Evolutionary conservation across 352 stramenopile genomes (phyloP).

Genomic region (Globisporangium emineosum): DNA sequence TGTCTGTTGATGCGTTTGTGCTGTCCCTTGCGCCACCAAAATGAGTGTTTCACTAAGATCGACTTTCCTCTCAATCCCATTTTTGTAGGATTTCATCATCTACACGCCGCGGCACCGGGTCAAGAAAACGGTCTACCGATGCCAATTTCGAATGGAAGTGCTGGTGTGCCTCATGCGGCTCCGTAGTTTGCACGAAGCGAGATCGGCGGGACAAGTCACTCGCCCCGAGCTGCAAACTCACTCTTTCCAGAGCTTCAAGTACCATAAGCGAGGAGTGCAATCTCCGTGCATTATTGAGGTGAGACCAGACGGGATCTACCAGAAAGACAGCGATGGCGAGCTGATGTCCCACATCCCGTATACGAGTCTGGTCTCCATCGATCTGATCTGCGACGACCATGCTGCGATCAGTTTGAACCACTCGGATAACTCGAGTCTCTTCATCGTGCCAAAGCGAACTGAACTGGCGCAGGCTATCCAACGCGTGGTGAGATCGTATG

Average conservation of each 20-base stretch:
- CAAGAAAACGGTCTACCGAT: slow-evolving; percentile 82
- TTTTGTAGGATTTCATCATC: slow-evolving; percentile 61
- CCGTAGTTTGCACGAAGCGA: slow-evolving; percentile 57
- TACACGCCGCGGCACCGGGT: slow-evolving; percentile 70
- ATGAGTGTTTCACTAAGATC: neutral
- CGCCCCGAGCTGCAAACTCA: slow-evolving; percentile 51
- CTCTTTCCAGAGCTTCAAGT: slow-evolving; percentile 59
- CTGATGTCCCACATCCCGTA: slow-evolving; percentile 80
- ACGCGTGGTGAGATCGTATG: slow-evolving; percentile 68
- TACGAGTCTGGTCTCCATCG: slow-evolving; percentile 79
- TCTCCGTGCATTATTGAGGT: slow-evolving; percentile 70
- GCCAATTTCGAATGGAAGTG: slow-evolving; percentile 80
- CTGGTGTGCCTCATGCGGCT: slow-evolving; percentile 77
- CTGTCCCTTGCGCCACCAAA: neutral
- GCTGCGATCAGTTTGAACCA: slow-evolving; percentile 74
- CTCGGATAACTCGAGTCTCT: slow-evolving; percentile 80
- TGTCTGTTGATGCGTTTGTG: neutral
- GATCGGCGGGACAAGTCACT: slow-evolving; percentile 19
- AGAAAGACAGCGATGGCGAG: slow-evolving; percentile 70
- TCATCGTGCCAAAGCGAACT: slow-evolving; percentile 57
- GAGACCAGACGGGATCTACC: slow-evolving; percentile 68
- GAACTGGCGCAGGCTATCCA: slow-evolving; percentile 73
- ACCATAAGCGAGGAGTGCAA: slow-evolving; percentile 52
- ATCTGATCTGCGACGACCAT: slow-evolving; percentile 75
- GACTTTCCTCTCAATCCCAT: neutral